Conservation (phyloP, 1,284 basidiomycete genomes). For the Dichomitus squalens region DNA sequence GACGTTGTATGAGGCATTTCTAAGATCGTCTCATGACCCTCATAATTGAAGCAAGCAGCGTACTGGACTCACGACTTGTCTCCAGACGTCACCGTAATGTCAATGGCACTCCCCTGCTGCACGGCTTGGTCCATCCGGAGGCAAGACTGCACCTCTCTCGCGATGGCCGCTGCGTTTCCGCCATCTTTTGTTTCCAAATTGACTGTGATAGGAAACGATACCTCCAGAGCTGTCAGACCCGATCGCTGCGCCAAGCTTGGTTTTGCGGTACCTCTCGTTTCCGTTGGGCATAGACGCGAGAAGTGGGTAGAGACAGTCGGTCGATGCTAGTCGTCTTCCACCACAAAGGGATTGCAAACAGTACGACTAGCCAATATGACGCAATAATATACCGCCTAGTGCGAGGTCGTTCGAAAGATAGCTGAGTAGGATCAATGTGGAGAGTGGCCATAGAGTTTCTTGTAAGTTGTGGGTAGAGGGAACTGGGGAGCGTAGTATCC, state of each 20-base stretch:
- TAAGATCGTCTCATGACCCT: neutral
- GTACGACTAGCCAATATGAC: constrained; percentile 76
- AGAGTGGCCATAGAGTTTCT: constrained; percentile 9
- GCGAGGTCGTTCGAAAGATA: constrained; percentile 52
- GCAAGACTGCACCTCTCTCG: constrained; percentile 15
- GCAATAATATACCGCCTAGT: constrained; percentile 61
- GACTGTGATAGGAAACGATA: constrained; percentile 57
- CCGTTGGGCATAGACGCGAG: constrained; percentile 57
- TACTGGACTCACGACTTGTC: constrained; percentile 9
- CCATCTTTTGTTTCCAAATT: constrained; percentile 40
- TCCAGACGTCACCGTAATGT: constrained; percentile 8
- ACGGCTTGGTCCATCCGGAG: constrained; percentile 9
- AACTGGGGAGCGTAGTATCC: constrained; percentile 6
- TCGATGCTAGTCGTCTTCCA: constrained; percentile 88
- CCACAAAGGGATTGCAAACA: constrained; percentile 83
- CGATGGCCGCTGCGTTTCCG: constrained; percentile 4
- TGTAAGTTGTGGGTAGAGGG: neutral
- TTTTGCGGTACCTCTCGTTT: constrained; percentile 35
- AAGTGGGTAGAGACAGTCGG: constrained; percentile 72
- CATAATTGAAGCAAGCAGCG: neutral
- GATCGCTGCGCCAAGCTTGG: neutral
- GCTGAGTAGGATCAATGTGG: constrained; percentile 31
- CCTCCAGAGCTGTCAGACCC: constrained; percentile 29
- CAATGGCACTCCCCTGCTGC: constrained; percentile 9
- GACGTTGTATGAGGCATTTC: constrained; percentile 21